phyloP scores from a whole-genome alignment of 192 early-diverging fungal species.

The Coemansia javaensis region DNA sequence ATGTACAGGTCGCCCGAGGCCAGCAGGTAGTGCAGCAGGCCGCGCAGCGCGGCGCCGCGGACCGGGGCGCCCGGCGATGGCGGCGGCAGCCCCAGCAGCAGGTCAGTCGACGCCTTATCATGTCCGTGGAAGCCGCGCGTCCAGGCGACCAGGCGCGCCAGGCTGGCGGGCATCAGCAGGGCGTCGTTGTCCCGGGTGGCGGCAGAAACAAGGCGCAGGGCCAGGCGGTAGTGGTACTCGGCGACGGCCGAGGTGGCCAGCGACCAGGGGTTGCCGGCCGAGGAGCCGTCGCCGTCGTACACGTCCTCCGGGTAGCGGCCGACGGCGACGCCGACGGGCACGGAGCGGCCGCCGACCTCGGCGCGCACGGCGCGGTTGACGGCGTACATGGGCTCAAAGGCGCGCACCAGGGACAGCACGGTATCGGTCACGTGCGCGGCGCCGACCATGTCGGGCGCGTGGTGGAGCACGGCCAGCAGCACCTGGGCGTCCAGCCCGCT shows the following conservation, averaged over 20 bases:
- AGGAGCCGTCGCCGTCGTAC: conserved; percentile 61
- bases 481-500: conserved; percentile 58
- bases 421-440: conserved; percentile 14
- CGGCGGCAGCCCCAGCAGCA: too few species aligned
- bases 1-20: conserved; percentile 56
- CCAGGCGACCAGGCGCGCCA: conserved; percentile 36
- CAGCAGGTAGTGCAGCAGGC: conserved; percentile 36
- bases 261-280: conserved; percentile 72
- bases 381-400: conserved; percentile 16
- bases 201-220: conserved; percentile 10
- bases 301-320: conserved; percentile 75
- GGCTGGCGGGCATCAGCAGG: conserved; percentile 34
- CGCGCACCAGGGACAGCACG: conserved; percentile 8
- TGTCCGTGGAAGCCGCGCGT: not conserved
- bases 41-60: conserved; percentile 10
- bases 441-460: conserved; percentile 18
- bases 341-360: conserved; percentile 4
- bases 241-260: conserved; percentile 58
- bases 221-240: conserved; percentile 61
- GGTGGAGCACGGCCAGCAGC: conserved; percentile 55
- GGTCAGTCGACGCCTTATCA: too few species aligned
- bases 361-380: conserved; percentile 20
- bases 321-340: conserved; percentile 52
- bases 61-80: not conserved
- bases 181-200: conserved; percentile 11